Percentiles rank a stretch among this genome's conserved stretches.
phyloP scores from a whole-genome alignment of 495 filamentous ascomycete genomes.

The Xylaria cubensis region DNA sequence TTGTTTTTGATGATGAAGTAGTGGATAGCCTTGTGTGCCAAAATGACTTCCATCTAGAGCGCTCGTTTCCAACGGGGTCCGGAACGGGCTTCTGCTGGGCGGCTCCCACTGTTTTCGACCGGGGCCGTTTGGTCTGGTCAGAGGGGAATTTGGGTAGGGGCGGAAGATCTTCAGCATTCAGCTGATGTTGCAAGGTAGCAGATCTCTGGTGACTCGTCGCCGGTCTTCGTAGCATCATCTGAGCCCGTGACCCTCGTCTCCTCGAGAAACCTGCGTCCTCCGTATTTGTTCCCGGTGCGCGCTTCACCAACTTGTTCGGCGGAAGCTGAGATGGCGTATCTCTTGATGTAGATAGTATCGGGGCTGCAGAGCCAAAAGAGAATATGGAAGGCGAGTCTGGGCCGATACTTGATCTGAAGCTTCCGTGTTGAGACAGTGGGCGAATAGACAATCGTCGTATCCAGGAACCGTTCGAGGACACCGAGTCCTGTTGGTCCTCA shows the following conservation, averaged over 20 bases:
- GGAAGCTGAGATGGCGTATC: constrained; percentile 51
- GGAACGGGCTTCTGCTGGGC: constrained; percentile 25
- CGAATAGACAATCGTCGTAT: constrained; percentile 74
- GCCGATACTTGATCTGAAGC: constrained; percentile 66
- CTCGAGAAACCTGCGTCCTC: constrained; percentile 48
- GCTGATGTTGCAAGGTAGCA: constrained; percentile 66
- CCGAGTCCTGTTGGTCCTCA: constrained; percentile 53
- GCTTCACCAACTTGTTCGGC: constrained; percentile 91
- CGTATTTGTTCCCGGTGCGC: constrained; percentile 65
- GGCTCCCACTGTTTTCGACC: constrained; percentile 33
- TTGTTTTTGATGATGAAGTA: constrained; percentile 25
- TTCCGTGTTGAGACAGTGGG: constrained; percentile 75
- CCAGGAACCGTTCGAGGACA: constrained; percentile 73
- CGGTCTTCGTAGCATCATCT: constrained; percentile 71
- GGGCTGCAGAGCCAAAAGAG: constrained; percentile 73
- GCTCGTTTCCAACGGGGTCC: constrained; percentile 24
- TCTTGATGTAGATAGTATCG: constrained; percentile 58
- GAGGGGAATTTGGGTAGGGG: constrained; percentile 41
- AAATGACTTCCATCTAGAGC: constrained; percentile 53
- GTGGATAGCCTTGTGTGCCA: constrained; percentile 47
- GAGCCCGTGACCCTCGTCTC: constrained; percentile 56
- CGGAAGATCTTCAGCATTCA: constrained; percentile 38
- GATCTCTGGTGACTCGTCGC: constrained; percentile 89
- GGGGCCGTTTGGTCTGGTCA: constrained; percentile 41
- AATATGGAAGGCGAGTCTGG: constrained; percentile 74